Conservation (phyloP, 1,139 yeast species). For the Debaryomyces sp. region DNA sequence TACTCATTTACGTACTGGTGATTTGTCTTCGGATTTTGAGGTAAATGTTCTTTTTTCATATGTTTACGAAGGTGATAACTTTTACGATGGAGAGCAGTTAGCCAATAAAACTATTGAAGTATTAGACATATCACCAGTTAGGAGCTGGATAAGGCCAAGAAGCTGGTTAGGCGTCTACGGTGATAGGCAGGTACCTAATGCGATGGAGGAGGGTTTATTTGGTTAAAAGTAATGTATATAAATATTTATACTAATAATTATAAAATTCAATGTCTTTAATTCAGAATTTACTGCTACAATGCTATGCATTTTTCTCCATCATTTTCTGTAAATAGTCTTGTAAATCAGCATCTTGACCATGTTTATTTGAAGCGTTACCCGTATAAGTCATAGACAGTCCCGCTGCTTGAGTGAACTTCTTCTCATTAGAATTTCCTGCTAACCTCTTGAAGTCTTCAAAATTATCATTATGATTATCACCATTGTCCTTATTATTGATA, state of each 20-base stretch:
- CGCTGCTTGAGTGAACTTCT: neutral
- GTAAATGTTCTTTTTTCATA: conserved; percentile 43
- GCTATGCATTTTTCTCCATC: conserved; percentile 3
- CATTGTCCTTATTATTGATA: conserved; percentile 5
- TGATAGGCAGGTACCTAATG: conserved; percentile 60
- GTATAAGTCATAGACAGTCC: neutral
- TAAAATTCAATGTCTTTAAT: neutral
- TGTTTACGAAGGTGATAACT: conserved; percentile 91
- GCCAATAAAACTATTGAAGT: conserved; percentile 42
- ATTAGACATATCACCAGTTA: conserved; percentile 26
- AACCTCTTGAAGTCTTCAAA: conserved; percentile 4
- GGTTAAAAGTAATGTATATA: conserved; percentile 37
- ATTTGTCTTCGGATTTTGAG: conserved; percentile 13
- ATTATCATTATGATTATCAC: neutral
- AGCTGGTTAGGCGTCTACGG: conserved; percentile 93
- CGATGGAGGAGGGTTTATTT: conserved; percentile 78
- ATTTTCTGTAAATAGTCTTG: conserved; percentile 12
- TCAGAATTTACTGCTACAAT: neutral
- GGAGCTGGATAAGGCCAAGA: conserved; percentile 55
- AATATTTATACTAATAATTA: neutral
- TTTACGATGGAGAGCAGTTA: conserved; percentile 65
- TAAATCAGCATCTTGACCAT: conserved; percentile 9
- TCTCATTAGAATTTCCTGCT: conserved; percentile 1
- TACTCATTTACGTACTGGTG: conserved; percentile 4
- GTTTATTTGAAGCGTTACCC: neutral